Base-by-base conservation (phyloP, 495 filamentous ascomycete genomes). In the Xylaria intraflava region DNA sequence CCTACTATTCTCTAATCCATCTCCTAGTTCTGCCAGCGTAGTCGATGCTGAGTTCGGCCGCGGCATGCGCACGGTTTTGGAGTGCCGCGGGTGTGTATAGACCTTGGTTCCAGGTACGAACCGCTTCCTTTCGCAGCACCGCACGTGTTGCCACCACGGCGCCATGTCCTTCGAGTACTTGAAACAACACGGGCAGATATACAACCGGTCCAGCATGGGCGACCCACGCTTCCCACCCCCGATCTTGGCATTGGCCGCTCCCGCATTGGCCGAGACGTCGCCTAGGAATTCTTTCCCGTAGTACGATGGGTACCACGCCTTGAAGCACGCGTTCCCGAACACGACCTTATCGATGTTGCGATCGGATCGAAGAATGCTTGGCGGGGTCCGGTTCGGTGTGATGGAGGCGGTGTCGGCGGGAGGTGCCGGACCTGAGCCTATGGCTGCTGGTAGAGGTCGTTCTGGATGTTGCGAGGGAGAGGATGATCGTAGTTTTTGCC, bases 101-200 rank as follows among this genome's bases (percentile, higher is more conserved):
- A 80, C 69, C 60, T 71, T 77, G 16, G 48, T 53, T 0, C 72
- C 72, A 0, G 73, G 77, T 0, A 80, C 53, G 26, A 62, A 46
- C n/a, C 61, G 66, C 16, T 53, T 66, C 12, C 53, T 60, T 50
- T 77, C 65, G 58, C 78, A 81, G 20, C 58, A 46, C 14, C 62
- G 67, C 9, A 74, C 69, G 58, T 78, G 74, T 29, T 69, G 67
- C 57, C 68, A 68, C 69, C 72, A 84, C 24, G 79, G 69, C 57
- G 80, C 73, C 31, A 85, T 69, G 61, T 93, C 87, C 53, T 81
- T 86, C 3, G 84, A 83, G 66, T 98, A 98, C 60, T 87, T 89
- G 75, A 97, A 96, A 72, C 93, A 98, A 77, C 81, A 87, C 38
- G 86, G 88, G 64, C 93, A 98, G 35, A 96, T 85, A 56, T 90